A percentile compares a stretch with the other conserved stretches of the same genome.
phyloP scores from a whole-genome alignment of 75 land plant genomes.

The Cupressus sempervirens region DNA sequence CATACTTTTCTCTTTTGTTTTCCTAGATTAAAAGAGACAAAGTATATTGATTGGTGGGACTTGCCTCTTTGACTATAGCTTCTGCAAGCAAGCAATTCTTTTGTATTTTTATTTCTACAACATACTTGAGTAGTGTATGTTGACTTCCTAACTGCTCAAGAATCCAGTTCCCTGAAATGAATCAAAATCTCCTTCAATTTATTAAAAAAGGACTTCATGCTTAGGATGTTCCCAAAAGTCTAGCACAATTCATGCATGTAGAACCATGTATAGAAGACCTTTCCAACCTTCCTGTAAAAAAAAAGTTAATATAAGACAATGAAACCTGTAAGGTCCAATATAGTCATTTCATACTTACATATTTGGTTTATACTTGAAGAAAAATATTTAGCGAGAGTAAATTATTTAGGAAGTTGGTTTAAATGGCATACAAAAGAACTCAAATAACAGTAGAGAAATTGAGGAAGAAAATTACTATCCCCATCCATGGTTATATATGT shows the following conservation, averaged over 20 bases:
- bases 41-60: background rate
- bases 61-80: slow-evolving; percentile 94
- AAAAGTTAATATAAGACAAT: background rate
- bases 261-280: slow-evolving; percentile 91
- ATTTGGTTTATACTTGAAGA: background rate
- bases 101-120: slow-evolving; percentile 81
- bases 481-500: background rate
- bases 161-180: slow-evolving; percentile 77
- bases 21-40: background rate
- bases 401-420: background rate
- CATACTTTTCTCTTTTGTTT: background rate
- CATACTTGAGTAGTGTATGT: slow-evolving; percentile 83
- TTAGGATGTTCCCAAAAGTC: slow-evolving; percentile 77
- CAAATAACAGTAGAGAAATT: background rate
- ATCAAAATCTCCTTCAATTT: slow-evolving; percentile 98
- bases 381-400: background rate
- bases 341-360: background rate
- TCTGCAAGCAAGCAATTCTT: slow-evolving; percentile 84
- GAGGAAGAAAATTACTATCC: background rate
- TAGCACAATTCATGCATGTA: slow-evolving; percentile 95
- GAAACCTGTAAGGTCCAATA: background rate
- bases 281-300: slow-evolving; percentile 94
- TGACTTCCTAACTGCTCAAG: slow-evolving; percentile 80
- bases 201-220: slow-evolving; percentile 79
- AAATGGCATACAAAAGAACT: background rate